Percentiles rank a stretch among this genome's conserved stretches.
These are phyloP conservation scores for Fusarium agapanthi DNA, from an alignment of 2,329 filamentous ascomycete genomes.

Conservation along the genomic window DNA sequence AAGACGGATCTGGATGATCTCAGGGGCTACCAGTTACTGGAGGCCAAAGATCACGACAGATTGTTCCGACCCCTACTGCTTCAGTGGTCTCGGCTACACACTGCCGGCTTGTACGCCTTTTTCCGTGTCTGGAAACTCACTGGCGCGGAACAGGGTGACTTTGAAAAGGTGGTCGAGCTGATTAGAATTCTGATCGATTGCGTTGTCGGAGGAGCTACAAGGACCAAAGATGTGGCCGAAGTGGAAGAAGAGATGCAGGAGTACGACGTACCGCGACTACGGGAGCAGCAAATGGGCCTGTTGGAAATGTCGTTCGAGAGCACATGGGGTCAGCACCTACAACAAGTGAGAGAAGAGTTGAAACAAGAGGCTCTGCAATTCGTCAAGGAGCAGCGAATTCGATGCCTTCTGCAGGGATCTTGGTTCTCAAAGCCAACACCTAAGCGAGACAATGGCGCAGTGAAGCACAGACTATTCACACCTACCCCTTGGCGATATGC, in stretches of 20 bases:
- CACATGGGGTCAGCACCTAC: conserved; percentile 90
- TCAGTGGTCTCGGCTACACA: conserved; percentile 93
- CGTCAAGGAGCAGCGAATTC: conserved; percentile 94
- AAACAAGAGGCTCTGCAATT: conserved; percentile 93
- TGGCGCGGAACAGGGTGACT: conserved; percentile 84
- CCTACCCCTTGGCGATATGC: conserved; percentile 80
- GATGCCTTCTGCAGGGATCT: conserved; percentile 85
- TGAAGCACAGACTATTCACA: conserved; percentile 53
- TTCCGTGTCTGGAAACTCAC: conserved; percentile 93
- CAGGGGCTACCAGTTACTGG: conserved; percentile 77
- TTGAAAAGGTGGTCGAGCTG: conserved; percentile 91
- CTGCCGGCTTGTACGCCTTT: conserved; percentile 84
- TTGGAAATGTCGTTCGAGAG: conserved; percentile 92
- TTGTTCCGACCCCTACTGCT: conserved; percentile 87
- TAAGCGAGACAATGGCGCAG: conserved; percentile 48
- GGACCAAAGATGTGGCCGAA: conserved; percentile 85
- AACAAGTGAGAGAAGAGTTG: conserved; percentile 89
- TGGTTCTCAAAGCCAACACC: conserved; percentile 76
- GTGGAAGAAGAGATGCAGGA: conserved; percentile 89
- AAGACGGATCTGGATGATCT: conserved; percentile 81
- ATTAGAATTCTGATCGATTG: conserved; percentile 90
- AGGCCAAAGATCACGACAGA: conserved; percentile 82
- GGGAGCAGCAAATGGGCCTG: conserved; percentile 92
- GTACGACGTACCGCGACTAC: conserved; percentile 80
- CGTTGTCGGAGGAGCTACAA: conserved; percentile 81